Conservation (phyloP, 345 rosid species). For the Excoecaria agallocha region DNA sequence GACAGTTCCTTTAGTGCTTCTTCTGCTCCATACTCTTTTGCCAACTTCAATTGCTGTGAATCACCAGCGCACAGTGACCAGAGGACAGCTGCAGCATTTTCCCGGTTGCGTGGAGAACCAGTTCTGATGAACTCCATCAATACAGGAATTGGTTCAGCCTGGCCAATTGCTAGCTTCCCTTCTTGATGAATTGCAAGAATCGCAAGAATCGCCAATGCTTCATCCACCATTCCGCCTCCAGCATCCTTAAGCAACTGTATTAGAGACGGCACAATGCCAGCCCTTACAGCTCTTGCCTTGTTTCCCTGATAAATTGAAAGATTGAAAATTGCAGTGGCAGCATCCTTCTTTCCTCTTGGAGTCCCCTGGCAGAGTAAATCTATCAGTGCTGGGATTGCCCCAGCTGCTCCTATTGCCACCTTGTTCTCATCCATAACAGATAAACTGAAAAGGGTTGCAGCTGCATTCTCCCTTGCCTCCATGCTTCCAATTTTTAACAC, state of each 20-base stretch:
- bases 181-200: constrained; percentile 80
- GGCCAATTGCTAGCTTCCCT: constrained; percentile 76
- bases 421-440: constrained; percentile 82
- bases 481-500: constrained; percentile 74
- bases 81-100: constrained; percentile 91
- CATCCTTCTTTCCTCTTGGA: constrained; percentile 86
- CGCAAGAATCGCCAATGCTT: constrained; percentile 82
- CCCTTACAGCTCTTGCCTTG: constrained; percentile 66
- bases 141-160: constrained; percentile 67
- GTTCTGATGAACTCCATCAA: constrained; percentile 89
- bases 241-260: constrained; percentile 91
- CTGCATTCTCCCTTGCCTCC: constrained; percentile 86
- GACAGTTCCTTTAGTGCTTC: constrained; percentile 70
- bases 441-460: constrained; percentile 84
- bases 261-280: constrained; percentile 80
- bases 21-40: constrained; percentile 69
- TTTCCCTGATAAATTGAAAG: constrained; percentile 78
- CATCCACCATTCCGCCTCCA: constrained; percentile 91
- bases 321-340: constrained; percentile 85
- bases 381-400: constrained; percentile 86
- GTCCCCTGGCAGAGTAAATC: constrained; percentile 76
- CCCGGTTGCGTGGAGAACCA: constrained; percentile 89
- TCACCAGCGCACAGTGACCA: constrained; percentile 73
- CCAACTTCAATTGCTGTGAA: constrained; percentile 55
- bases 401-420: constrained; percentile 71